Base-by-base conservation (phyloP, 352 stramenopile species). In the Globisporangium nagaii region DNA sequence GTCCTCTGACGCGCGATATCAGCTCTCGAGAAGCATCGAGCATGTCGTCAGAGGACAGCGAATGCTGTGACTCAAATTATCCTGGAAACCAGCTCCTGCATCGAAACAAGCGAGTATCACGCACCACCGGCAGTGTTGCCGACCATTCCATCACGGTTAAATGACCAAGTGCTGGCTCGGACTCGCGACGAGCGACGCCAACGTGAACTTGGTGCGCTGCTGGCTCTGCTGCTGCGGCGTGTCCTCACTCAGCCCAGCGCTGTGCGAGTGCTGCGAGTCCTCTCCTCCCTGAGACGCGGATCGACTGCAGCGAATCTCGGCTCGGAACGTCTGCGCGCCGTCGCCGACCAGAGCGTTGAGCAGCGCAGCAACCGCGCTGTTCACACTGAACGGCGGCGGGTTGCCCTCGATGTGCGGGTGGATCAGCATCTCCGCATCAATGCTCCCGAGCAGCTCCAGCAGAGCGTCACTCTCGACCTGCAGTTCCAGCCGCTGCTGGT, bases 381-480 rank as follows among this genome's bases (percentile, higher is more conserved):
- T 25, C 2, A 58, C 45, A 48, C 75, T n/a, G 20, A 68, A 71
- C 27, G 28, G 30, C n/a, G n/a, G 47, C 19, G 20, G 19, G 19
- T 36, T 31, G 17, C n/a, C 39, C 13, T 32, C 13, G 10, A 53
- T 42, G 19, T 47, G 31, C 4, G 57, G 53, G 37, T 66, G 42
- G 3, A 75, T 50, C 22, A 85, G 56, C 36, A 64, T 30, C 45
- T 64, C 58, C 13, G 78, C 69, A n/a, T 72, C 49, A 36, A 88
- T 80, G 42, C 81, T 80, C 3, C 73, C 71, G 20, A 82, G 50
- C 12, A 88, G 63, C 47, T 71, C 58, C 30, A 66, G 49, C 15
- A 62, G 51, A 15, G 70, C 66, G 28, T 61, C 31, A 19, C 61
- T 60, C 6, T 68, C 51, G 2, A 70, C 69, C 27, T 70, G 20